Evolutionary conservation across 768 basidiomycete species (phyloP).

Genomic region (Galerina marginata): DNA sequence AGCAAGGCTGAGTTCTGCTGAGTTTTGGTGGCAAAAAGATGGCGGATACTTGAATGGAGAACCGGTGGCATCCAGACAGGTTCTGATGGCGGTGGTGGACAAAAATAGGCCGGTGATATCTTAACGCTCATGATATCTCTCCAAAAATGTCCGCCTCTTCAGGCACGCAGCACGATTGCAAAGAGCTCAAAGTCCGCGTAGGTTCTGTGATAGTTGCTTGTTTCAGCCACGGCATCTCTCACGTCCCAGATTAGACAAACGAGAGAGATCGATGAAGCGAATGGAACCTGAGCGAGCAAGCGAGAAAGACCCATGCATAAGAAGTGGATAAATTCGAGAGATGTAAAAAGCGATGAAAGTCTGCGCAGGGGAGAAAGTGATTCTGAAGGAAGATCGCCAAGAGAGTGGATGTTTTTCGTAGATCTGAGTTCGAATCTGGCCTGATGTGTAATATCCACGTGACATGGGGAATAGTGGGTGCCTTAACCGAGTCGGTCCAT

Average conservation of each 20-base stretch:
- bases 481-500: conserved; percentile 22
- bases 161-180: conserved; percentile 11
- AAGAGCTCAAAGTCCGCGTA: conserved; percentile 21
- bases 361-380: neutral
- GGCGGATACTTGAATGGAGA: conserved; percentile 2
- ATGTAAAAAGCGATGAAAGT: neutral
- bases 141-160: conserved; percentile 10
- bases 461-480: conserved; percentile 16
- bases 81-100: neutral
- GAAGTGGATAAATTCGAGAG: neutral
- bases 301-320: neutral
- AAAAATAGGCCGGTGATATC: conserved; percentile 2
- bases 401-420: neutral
- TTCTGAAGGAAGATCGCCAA: neutral
- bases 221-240: conserved; percentile 9
- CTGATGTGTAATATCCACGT: conserved; percentile 4
- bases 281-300: neutral
- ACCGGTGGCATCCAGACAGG: neutral
- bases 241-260: conserved; percentile 4
- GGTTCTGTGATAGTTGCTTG: conserved; percentile 2
- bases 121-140: conserved; percentile 3
- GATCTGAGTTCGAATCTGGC: neutral
- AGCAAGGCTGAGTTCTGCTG: neutral
- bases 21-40: conserved; percentile 1
- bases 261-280: neutral